A percentile compares a stretch with the other conserved stretches of the same genome.
Conservation (phyloP, 345 rosid species). For the Eucalyptus sp. region DNA sequence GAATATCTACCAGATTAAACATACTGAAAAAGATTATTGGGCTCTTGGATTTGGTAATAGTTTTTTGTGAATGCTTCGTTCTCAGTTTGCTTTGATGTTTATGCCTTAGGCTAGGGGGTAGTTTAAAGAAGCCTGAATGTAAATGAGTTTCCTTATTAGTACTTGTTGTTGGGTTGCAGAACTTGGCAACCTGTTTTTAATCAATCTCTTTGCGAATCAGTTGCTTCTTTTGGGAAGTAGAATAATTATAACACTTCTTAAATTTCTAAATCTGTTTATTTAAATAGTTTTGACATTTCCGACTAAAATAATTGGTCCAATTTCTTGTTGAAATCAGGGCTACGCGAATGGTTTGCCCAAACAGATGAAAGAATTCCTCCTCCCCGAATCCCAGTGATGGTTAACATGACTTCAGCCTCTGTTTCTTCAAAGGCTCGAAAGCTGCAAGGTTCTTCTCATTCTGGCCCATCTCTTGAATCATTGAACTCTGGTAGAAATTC, state of each 20-base stretch:
- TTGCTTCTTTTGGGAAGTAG: not conserved
- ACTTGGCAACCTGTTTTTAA: not conserved
- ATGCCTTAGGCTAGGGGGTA: not conserved
- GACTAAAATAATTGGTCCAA: not conserved
- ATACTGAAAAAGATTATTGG: not conserved
- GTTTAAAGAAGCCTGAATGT: not conserved
- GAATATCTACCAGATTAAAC: not conserved
- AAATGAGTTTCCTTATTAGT: not conserved
- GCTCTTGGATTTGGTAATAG: not conserved
- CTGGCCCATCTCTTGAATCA: slow-evolving; percentile 56
- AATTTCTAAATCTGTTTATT: not conserved
- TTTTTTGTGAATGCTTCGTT: not conserved
- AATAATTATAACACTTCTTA: not conserved
- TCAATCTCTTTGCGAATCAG: not conserved
- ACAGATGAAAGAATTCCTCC: slow-evolving; percentile 91
- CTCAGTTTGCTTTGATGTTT: not conserved
- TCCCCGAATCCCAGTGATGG: slow-evolving; percentile 95
- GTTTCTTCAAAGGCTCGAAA: slow-evolving; percentile 36
- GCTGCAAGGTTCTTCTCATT: slow-evolving; percentile 29
- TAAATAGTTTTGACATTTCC: not conserved
- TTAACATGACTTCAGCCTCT: slow-evolving; percentile 84
- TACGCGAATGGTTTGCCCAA: slow-evolving; percentile 96
- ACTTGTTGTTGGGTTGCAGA: not conserved
- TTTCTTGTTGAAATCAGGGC: slow-evolving; percentile 30
- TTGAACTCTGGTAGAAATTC: slow-evolving; percentile 57